Evolutionary conservation across 202 grass and related monocot species (phyloP).

Genomic region (Setaria viridis): DNA sequence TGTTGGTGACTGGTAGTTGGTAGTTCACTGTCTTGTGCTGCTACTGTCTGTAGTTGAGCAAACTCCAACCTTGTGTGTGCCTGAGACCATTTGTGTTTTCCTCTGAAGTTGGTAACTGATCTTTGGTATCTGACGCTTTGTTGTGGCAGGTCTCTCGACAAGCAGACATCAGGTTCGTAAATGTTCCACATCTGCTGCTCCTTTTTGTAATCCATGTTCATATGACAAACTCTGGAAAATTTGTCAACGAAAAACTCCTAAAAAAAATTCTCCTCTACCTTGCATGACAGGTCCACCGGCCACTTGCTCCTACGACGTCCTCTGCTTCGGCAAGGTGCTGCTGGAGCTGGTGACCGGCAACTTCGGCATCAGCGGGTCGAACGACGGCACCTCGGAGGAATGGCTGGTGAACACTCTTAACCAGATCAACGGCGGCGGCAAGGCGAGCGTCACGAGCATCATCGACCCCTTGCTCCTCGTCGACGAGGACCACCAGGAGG

Average conservation of each 20-base stretch:
- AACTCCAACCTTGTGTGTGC: constrained; percentile 5
- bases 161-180: constrained; percentile 64
- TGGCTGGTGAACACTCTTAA: constrained; percentile 60
- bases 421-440: constrained; percentile 61
- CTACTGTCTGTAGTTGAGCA: constrained; percentile 43
- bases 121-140: constrained; percentile 44
- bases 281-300: constrained; percentile 62
- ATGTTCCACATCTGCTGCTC: constrained; percentile 29
- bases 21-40: constrained; percentile 31
- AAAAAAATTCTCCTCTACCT: background rate
- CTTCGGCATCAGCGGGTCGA: constrained; percentile 64
- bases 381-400: constrained; percentile 53
- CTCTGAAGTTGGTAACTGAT: constrained; percentile 35
- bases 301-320: constrained; percentile 75
- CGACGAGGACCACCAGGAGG: constrained; percentile 93
- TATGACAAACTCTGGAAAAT: background rate
- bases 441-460: constrained; percentile 54
- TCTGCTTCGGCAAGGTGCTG: constrained; percentile 92
- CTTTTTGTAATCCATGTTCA: background rate
- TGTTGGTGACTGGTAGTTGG: background rate
- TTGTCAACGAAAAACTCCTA: background rate
- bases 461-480: constrained; percentile 70
- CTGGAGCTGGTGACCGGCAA: constrained; percentile 88
- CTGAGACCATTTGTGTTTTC: background rate
- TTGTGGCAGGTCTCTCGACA: constrained; percentile 69